Evolutionary conservation across 2,329 filamentous ascomycete genomes (phyloP).

Genomic region (Fusarium sp.): DNA sequence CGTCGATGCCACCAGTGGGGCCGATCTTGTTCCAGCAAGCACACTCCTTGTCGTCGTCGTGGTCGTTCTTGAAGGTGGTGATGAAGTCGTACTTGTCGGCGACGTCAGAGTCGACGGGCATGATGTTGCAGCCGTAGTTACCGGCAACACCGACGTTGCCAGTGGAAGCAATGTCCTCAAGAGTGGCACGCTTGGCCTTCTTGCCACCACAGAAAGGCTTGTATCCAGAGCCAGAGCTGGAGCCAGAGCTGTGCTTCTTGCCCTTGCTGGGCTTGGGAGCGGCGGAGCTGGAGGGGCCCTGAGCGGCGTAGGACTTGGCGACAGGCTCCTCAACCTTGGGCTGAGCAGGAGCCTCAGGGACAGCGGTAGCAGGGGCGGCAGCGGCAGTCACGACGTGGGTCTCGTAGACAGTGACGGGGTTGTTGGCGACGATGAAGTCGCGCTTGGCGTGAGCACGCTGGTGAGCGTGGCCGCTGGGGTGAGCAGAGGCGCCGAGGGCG

Average conservation of each 20-base stretch:
- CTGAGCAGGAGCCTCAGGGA: conserved; percentile 7
- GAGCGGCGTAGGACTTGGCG: conserved; percentile 5
- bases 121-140: conserved; percentile 66
- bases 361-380: conserved; percentile 6
- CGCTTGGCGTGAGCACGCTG: conserved; percentile 51
- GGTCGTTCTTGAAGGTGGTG: conserved; percentile 56
- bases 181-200: conserved; percentile 60
- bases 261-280: conserved; percentile 7
- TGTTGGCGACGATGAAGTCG: conserved; percentile 53
- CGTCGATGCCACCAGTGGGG: conserved; percentile 57
- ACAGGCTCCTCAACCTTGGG: conserved; percentile 10
- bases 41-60: conserved; percentile 54
- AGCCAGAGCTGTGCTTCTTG: conserved; percentile 30
- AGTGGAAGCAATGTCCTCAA: conserved; percentile 59
- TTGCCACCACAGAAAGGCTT: conserved; percentile 55
- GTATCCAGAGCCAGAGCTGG: conserved; percentile 40
- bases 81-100: conserved; percentile 60
- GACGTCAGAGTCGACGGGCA: conserved; percentile 55
- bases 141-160: conserved; percentile 60
- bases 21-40: conserved; percentile 67
- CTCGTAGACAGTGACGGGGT: conserved; percentile 49
- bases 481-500: conserved; percentile 57
- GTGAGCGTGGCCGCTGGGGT: conserved; percentile 56
- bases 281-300: not conserved
- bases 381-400: conserved; percentile 31